Conservation (phyloP, 1,139 yeast species). For the Kodamaea ohmeri region DNA sequence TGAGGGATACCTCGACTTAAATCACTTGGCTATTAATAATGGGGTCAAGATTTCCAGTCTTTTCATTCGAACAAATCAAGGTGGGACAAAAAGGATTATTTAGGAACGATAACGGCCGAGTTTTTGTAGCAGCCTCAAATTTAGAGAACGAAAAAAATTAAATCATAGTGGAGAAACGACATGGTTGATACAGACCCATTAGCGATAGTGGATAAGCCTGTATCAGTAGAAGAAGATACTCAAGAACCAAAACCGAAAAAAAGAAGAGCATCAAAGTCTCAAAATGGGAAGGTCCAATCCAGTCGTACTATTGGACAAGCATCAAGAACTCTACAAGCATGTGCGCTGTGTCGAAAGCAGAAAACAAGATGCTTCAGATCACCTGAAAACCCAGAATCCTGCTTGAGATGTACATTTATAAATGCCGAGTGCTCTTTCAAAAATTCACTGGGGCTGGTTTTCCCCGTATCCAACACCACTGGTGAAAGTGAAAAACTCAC, state of each 20-base stretch:
- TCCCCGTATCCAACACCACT: conserved; percentile 10
- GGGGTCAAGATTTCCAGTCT: conserved; percentile 27
- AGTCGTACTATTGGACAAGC: conserved; percentile 24
- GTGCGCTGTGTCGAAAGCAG: conserved; percentile 57
- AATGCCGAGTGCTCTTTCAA: conserved; percentile 53
- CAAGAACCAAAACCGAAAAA: too few relatives aligned
- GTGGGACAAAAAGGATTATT: background rate
- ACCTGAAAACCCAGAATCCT: conserved; percentile 41
- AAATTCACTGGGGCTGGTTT: conserved; percentile 15
- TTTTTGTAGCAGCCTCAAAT: background rate
- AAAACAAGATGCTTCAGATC: conserved; percentile 63
- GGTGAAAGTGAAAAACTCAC: conserved; percentile 18
- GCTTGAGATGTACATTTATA: conserved; percentile 56
- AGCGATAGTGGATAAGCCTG: too few relatives aligned
- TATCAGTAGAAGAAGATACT: too few relatives aligned
- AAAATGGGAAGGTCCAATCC: conserved; percentile 2
- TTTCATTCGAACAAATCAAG: background rate
- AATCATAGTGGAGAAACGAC: background rate
- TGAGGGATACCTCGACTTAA: conserved; percentile 33
- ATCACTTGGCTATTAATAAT: conserved; percentile 31
- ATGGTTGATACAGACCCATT: too few relatives aligned
- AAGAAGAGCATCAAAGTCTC: conserved; percentile 3
- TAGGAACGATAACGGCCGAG: conserved; percentile 1
- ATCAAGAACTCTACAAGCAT: conserved; percentile 55
- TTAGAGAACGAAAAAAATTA: background rate